Conservation (phyloP, 805 yeast species). For the Scheffersomyces stipitis region DNA sequence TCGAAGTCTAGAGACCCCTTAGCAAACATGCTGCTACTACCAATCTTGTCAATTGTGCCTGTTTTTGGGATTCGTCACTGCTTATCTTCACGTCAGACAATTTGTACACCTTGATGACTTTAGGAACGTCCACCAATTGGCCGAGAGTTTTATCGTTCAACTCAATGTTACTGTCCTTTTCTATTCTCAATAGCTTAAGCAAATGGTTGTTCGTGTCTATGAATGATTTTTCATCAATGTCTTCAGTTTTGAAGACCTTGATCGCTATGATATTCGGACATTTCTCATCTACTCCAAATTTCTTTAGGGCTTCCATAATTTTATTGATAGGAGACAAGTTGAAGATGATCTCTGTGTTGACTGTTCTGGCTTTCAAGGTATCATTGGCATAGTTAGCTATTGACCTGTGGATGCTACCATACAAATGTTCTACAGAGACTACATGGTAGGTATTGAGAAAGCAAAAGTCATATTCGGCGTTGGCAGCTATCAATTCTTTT, state of each 20-base stretch:
- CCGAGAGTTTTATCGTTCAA: constrained; percentile 25
- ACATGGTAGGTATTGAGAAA: constrained; percentile 62
- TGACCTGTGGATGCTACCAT: constrained; percentile 60
- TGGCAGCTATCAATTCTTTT: constrained; percentile 41
- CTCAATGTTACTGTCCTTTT: constrained; percentile 7
- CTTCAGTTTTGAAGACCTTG: constrained; percentile 37
- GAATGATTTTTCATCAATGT: constrained; percentile 17
- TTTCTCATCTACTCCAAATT: constrained; percentile 64
- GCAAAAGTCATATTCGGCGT: constrained; percentile 56
- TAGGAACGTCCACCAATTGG: constrained; percentile 21
- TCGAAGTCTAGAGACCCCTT: constrained; percentile 37
- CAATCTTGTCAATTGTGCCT: constrained; percentile 35
- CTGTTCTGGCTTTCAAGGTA: constrained; percentile 57
- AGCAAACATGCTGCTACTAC: constrained; percentile 49
- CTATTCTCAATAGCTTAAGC: constrained; percentile 11
- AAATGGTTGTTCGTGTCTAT: constrained; percentile 37
- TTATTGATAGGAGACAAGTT: constrained; percentile 70
- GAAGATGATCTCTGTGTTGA: constrained; percentile 72
- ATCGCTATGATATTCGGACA: constrained; percentile 49
- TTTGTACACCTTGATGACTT: constrained; percentile 38
- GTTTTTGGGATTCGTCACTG: constrained; percentile 12
- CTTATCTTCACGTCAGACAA: constrained; percentile 28
- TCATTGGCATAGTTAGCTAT: constrained; percentile 49
- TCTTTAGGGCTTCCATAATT: constrained; percentile 66
- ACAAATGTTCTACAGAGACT: constrained; percentile 60